These are phyloP conservation scores for Protea cynaroides DNA, from an alignment of 164 flowering plant genomes.

Conservation along the genomic window DNA sequence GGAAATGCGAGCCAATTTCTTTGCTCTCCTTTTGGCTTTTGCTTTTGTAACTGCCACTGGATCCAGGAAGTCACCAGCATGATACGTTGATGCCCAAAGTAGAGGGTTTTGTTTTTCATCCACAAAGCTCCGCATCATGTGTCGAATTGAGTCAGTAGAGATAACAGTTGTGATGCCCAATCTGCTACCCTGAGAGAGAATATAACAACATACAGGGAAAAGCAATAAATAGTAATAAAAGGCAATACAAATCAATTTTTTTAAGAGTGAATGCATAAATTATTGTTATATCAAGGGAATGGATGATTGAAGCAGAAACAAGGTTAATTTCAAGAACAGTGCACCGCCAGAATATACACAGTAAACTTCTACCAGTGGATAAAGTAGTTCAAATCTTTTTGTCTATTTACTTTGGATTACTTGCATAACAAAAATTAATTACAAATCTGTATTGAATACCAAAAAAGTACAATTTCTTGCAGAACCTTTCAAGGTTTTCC, in stretches of 20 bases:
- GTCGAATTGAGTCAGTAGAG: conserved; percentile 87
- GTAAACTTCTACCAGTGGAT: not conserved
- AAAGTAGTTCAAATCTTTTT: too few relatives aligned
- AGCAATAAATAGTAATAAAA: not conserved
- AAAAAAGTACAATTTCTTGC: too few relatives aligned
- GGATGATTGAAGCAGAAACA: too few relatives aligned
- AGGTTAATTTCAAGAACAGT: not conserved
- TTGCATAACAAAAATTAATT: not conserved
- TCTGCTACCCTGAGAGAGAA: conserved; percentile 62
- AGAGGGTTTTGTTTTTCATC: conserved; percentile 81
- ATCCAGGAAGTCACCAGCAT: conserved; percentile 84
- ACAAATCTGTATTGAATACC: too few relatives aligned
- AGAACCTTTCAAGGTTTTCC: not conserved
- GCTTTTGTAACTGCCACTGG: conserved; percentile 85
- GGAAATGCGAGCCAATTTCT: conserved; percentile 47
- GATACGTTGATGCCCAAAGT: conserved; percentile 92
- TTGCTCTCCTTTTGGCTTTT: conserved; percentile 68
- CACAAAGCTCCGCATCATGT: conserved; percentile 94
- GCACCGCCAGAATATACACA: not conserved
- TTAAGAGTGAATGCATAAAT: too few relatives aligned
- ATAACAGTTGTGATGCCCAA: conserved; percentile 83
- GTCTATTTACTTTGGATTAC: not conserved
- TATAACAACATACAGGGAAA: not conserved
- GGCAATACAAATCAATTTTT: not conserved
- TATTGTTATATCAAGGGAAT: too few relatives aligned